A percentile compares a stretch with the other conserved stretches of the same genome.
Conservation (phyloP, 305 asterid species). For the Plantago coronopus region DNA sequence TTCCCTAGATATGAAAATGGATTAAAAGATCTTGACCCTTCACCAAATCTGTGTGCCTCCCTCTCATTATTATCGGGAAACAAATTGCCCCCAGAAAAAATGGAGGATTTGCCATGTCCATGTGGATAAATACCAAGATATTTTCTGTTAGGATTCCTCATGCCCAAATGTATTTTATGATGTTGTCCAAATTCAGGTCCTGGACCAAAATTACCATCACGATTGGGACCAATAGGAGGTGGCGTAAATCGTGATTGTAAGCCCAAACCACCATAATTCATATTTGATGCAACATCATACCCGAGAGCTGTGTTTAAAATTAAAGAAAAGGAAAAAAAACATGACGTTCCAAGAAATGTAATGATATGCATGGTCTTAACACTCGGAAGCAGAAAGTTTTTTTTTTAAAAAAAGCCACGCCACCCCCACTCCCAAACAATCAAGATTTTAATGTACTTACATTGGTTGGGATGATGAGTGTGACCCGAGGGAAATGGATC, state of each 20-base stretch:
- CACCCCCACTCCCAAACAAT: background rate
- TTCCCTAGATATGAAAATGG: constrained; percentile 47
- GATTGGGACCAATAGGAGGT: constrained; percentile 39
- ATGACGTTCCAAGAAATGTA: background rate
- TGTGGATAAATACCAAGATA: constrained; percentile 46
- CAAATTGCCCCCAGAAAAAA: constrained; percentile 33
- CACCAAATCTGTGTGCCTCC: constrained; percentile 52
- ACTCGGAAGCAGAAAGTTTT: constrained; percentile 10
- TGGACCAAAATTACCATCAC: constrained; percentile 35
- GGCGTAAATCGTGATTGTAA: constrained; percentile 50
- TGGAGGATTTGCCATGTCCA: constrained; percentile 40
- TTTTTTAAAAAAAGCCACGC: no score
- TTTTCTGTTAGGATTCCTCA: constrained; percentile 54
- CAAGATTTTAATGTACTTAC: constrained; percentile 30
- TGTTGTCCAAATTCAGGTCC: constrained; percentile 54
- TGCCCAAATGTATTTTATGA: constrained; percentile 39
- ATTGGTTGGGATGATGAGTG: constrained; percentile 48
- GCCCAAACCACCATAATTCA: constrained; percentile 37
- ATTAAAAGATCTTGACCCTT: constrained; percentile 52
- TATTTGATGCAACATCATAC: constrained; percentile 42
- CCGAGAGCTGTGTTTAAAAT: constrained; percentile 38
- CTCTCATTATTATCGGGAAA: constrained; percentile 50
- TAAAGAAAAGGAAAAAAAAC: background rate
- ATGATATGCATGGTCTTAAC: background rate
- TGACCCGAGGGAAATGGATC: constrained; percentile 41